Percentiles rank a stretch among this genome's conserved stretches.
These are phyloP conservation scores for Echinosophora koreensis DNA, from an alignment of 306 rosid species.

Conservation along the genomic window DNA sequence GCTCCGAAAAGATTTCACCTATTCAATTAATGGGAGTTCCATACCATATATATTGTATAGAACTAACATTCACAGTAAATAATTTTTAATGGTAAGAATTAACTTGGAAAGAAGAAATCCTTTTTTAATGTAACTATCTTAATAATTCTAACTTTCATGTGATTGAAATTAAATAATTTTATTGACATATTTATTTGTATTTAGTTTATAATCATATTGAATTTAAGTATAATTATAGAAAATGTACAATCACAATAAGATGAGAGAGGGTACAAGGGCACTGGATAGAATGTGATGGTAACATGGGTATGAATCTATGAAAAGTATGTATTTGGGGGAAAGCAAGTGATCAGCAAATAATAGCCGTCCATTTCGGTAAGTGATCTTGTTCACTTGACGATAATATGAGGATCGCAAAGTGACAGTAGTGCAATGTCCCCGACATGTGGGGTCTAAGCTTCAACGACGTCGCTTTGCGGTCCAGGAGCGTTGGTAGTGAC, in stretches of 20 bases:
- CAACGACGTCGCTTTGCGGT: slow-evolving; percentile 59
- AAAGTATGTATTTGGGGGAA: slow-evolving; percentile 44
- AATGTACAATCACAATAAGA: slow-evolving; percentile 2
- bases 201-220: neutral
- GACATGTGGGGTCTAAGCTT: slow-evolving; percentile 74
- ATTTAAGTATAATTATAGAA: neutral
- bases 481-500: slow-evolving; percentile 59
- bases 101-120: neutral
- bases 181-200: neutral
- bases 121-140: neutral
- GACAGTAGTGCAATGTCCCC: slow-evolving; percentile 55
- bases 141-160: neutral
- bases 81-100: neutral
- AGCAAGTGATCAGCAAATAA: slow-evolving; percentile 28
- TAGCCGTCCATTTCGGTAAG: slow-evolving; percentile 45
- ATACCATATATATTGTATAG: no score
- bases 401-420: slow-evolving; percentile 52
- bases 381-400: slow-evolving; percentile 43
- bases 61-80: neutral
- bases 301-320: slow-evolving; percentile 44
- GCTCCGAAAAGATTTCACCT: neutral
- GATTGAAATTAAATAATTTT: neutral
- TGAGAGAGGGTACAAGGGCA: slow-evolving; percentile 29
- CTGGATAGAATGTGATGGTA: slow-evolving; percentile 43
- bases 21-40: neutral